A percentile compares a stretch with the other conserved stretches of the same genome.
phyloP scores from a whole-genome alignment of 1,139 yeast genomes.

The Entelexis sorbosivorans region DNA sequence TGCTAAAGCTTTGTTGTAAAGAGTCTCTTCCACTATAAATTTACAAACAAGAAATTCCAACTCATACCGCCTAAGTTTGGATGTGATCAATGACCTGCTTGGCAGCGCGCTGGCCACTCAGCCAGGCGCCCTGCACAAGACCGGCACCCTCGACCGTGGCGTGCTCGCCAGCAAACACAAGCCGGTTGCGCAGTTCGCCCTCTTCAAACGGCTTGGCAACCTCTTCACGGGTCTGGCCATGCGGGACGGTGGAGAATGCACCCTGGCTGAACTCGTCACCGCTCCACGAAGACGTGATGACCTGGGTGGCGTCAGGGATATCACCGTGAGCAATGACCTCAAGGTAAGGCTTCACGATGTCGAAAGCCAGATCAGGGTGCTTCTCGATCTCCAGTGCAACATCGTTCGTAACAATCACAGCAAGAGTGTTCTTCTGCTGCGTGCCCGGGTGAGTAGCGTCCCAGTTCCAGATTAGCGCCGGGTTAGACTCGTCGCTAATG shows the following conservation, averaged over 20 bases:
- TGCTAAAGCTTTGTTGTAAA: too few relatives aligned
- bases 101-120: conserved; percentile 66
- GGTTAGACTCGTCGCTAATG: conserved; percentile 34
- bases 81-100: conserved; percentile 10
- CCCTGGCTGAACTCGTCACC: conserved; percentile 60
- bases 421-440: conserved; percentile 20
- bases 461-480: conserved; percentile 42
- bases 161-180: conserved; percentile 83
- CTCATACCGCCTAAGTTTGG: not conserved
- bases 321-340: conserved; percentile 25
- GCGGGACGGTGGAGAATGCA: conserved; percentile 56
- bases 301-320: conserved; percentile 42
- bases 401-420: conserved; percentile 34
- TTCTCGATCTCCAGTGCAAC: conserved; percentile 42
- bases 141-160: conserved; percentile 68
- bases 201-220: conserved; percentile 45
- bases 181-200: conserved; percentile 38
- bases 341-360: conserved; percentile 38
- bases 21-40: too few relatives aligned
- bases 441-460: conserved; percentile 26
- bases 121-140: conserved; percentile 80
- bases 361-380: conserved; percentile 36
- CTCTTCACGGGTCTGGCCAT: conserved; percentile 58
- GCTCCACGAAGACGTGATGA: conserved; percentile 57
- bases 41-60: not conserved